These are phyloP conservation scores for Colletotrichum sp. DNA, from an alignment of 2,329 filamentous ascomycete species.

Conservation along the genomic window DNA sequence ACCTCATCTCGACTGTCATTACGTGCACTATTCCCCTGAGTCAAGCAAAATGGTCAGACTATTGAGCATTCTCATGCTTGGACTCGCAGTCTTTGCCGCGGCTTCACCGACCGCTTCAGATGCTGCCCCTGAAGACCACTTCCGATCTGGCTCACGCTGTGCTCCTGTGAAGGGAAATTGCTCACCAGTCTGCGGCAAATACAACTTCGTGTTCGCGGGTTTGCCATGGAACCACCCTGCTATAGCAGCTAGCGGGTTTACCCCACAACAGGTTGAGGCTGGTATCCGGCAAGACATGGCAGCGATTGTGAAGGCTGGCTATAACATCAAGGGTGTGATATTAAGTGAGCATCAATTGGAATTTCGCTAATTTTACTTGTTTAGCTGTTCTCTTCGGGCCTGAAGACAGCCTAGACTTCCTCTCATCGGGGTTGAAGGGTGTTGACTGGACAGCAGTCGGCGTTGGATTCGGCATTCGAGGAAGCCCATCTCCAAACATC, in stretches of 20 bases:
- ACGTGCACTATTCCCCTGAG: background rate
- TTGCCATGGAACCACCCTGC: constrained; percentile 17
- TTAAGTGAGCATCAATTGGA: no score
- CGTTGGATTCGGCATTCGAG: constrained; percentile 15
- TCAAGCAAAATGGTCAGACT: background rate
- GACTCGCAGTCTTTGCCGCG: background rate
- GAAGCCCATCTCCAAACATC: background rate
- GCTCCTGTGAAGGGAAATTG: background rate
- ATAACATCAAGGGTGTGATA: constrained; percentile 8
- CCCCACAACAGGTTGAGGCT: constrained; percentile 12
- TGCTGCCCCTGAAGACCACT: background rate
- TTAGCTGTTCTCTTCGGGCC: constrained; percentile 9
- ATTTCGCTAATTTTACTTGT: background rate
- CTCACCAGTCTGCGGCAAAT: background rate
- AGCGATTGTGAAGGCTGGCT: constrained; percentile 7
- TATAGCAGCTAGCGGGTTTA: constrained; percentile 2
- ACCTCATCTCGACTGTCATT: background rate
- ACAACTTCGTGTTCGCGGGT: constrained; percentile 7
- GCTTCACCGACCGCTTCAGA: background rate
- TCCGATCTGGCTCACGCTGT: background rate
- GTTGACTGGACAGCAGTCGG: constrained; percentile 4
- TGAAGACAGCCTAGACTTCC: background rate
- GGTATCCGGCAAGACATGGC: constrained; percentile 5
- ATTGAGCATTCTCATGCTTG: background rate
- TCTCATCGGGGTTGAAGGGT: constrained; percentile 1